Conservation (phyloP, 805 yeast genomes). For the Cephaloascus fragrans region DNA sequence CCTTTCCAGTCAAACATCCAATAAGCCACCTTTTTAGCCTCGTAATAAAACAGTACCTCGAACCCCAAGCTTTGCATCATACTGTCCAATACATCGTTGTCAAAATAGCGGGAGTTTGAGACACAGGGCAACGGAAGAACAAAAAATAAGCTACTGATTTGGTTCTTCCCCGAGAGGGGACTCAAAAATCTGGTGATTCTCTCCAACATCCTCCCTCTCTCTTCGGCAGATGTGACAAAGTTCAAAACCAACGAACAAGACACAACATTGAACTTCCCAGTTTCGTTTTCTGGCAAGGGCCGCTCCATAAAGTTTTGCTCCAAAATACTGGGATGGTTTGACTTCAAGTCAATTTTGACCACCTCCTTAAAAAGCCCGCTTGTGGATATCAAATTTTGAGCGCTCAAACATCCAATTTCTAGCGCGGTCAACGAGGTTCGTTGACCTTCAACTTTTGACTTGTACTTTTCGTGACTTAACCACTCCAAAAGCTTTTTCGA, state of each 20-base stretch:
- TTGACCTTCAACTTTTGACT: constrained; percentile 1
- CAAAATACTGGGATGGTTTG: constrained; percentile 62
- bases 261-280: constrained; percentile 49
- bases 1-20: constrained; percentile 51
- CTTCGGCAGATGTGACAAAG: constrained; percentile 66
- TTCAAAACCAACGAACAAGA: constrained; percentile 85
- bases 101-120: constrained; percentile 71
- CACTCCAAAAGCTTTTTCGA: constrained; percentile 73
- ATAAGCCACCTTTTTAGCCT: constrained; percentile 66
- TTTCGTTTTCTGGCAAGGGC: constrained; percentile 38
- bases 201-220: constrained; percentile 70
- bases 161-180: constrained; percentile 11
- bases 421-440: constrained; percentile 31
- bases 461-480: constrained; percentile 30
- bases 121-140: constrained; percentile 89
- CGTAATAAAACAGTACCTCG: constrained; percentile 30
- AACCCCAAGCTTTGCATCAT: constrained; percentile 61
- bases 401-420: constrained; percentile 78
- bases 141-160: constrained; percentile 44
- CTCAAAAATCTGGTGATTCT: constrained; percentile 49
- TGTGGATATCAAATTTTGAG: constrained; percentile 57
- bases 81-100: constrained; percentile 24
- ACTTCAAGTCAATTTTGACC: constrained; percentile 66
- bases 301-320: constrained; percentile 83
- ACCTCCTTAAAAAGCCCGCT: constrained; percentile 42